Conservation (phyloP, 2,329 filamentous ascomycete species). For the Chaetomiaceae sp. region DNA sequence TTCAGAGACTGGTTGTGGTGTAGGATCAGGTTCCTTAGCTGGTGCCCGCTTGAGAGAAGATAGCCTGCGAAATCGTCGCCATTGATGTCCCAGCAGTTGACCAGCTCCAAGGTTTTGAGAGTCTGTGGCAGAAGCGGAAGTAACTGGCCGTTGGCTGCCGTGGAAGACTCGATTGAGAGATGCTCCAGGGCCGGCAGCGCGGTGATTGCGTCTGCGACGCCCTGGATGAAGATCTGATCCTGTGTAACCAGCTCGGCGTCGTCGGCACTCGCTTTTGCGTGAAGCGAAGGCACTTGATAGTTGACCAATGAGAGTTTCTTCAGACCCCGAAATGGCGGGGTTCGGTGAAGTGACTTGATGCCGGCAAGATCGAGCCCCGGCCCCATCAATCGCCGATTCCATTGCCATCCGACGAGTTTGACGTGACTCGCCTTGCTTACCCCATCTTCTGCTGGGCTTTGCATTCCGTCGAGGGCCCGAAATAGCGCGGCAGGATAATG, state of each 20-base stretch:
- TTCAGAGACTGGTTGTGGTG: conserved; percentile 77
- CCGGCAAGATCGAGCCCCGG: conserved; percentile 45
- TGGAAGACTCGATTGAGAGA: conserved; percentile 71
- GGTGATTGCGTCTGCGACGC: conserved; percentile 45
- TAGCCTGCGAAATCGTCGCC: conserved; percentile 63
- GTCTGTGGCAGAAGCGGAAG: conserved; percentile 63
- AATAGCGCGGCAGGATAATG: conserved; percentile 65
- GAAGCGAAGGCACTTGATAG: conserved; percentile 53
- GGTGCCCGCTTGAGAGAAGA: conserved; percentile 60
- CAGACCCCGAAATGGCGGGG: conserved; percentile 52
- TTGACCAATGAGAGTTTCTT: conserved; percentile 58
- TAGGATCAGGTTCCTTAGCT: conserved; percentile 64
- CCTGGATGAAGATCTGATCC: conserved; percentile 31
- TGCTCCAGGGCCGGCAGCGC: conserved; percentile 59
- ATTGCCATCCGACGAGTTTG: conserved; percentile 46
- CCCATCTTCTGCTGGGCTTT: conserved; percentile 41
- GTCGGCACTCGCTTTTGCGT: conserved; percentile 38
- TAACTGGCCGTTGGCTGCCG: conserved; percentile 62
- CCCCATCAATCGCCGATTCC: conserved; percentile 54
- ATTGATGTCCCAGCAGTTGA: conserved; percentile 72
- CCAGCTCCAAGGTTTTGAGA: conserved; percentile 65
- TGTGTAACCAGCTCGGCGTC: conserved; percentile 40
- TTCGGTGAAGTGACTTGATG: conserved; percentile 50
- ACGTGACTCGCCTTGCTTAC: neutral
- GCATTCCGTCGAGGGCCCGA: conserved; percentile 51